Base-by-base conservation (phyloP, 257 asterid species). In the Solanum appendiculatum region DNA sequence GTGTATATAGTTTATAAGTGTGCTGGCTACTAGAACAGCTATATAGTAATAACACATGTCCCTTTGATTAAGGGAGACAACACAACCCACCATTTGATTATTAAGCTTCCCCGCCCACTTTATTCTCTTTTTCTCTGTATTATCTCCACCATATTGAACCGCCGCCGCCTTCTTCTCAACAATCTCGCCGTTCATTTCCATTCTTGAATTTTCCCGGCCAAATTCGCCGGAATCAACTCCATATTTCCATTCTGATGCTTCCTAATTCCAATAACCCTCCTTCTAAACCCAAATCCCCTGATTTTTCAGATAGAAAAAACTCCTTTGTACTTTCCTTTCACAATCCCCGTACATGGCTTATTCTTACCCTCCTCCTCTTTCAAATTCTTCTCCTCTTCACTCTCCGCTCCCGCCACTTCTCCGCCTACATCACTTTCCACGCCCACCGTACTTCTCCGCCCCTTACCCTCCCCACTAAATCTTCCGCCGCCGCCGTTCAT, bases 311-410 rank as follows among this genome's bases (percentile, higher is more conserved):
- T 70, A 60, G 88, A 5, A 89, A 87, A 77, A 46, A 13, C 85
- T 82, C 69, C 54, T 7, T 88, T 56, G 60, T 77, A 23, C 37
- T 88, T 12, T 63, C 84, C 6, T 31, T 85, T 54, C 83, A 86
- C 42, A 86, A 86, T 34, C 88, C 86, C 4, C 81, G 87, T n/a
- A 42, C 48, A 86, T 91, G 93, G 86, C 82, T 88, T 31, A 51
- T 87, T 40, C 87, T 89, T 69, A 69, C 84, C 46, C 34, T 91
- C 86, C 75, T 87, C 87, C 82, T 89, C 75, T 82, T 89, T 75
- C 90, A 89, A 60, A n/a, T 89, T 7, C 82, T 91, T 56, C 91
- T 89, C 86, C 85, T 91, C 85, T 75, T 85, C 86, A 74, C 83
- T 16, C 46, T 86, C 42, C 90, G 86, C 31, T 63, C 87, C 56